Evolutionary conservation across 176 grass and related monocot genomes (phyloP), one percentile per base, ranked within the genome.

Genomic region (Cocos nucifera): DNA sequence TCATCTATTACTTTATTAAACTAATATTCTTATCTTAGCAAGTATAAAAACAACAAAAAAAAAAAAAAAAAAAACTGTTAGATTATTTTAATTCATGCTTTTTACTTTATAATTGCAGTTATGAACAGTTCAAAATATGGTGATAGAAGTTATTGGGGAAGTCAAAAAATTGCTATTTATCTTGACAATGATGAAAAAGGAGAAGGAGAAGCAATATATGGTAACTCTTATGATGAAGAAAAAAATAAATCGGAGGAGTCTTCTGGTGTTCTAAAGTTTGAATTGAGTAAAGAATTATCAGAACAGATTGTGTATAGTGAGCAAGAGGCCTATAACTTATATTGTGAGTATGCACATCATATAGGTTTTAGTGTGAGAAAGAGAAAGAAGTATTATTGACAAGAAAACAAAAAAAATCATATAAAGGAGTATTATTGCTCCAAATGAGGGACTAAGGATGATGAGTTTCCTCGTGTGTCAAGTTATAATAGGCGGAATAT

Each of bases 371-470:
- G 63, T 21, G 21, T 21, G 21, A 21, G 21, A 21, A 21, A 21
- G 21, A 1, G 21, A 21, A 21, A 21, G 21, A 82, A 90, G 61
- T 90, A 83, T 29, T 90, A 90, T 71, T 90, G 82, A 61, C 81
- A 79, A 0, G 87, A 82, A 65, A 90, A 82, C 7, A 21, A 90
- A 63, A 72, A 66, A 73, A 86, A 86, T 32, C 67, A 82, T 39
- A 90, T 82, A 30, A 90, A 90, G 72, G 87, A 90, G 61, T 90
- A 90, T 48, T 90, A 82, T 78, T 90, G 87, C 79, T 90, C 87
- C 65, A 90, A 90, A 61, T 78, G 86, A 69, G 87, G 87, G 9
- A 62, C 79, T 20, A 90, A 81, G 68, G 87, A 90, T 68, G 82
- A 70, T 39, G 87, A 90, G 54, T 79, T 79, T 24, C 76, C 86